Evolutionary conservation across 495 filamentous ascomycete species (phyloP).

Genomic region (Daldinia childiae): DNA sequence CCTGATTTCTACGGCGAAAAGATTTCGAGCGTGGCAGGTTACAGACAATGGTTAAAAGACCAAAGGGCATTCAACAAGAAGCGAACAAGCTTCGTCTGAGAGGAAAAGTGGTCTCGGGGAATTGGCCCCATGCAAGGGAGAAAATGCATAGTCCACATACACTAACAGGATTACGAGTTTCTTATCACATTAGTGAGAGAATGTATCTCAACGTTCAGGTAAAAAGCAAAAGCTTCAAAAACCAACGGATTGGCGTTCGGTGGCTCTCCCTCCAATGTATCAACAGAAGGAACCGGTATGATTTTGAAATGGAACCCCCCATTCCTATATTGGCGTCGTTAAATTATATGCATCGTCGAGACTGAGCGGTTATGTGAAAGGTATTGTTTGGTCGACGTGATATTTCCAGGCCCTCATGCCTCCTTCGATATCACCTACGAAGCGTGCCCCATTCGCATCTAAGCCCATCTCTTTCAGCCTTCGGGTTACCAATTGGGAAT

Average conservation of each 20-base stretch:
- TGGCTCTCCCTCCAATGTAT: conserved; percentile 48
- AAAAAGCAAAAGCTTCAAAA: conserved; percentile 33
- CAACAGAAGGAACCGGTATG: conserved; percentile 39
- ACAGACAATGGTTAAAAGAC: conserved; percentile 95
- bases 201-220: conserved; percentile 17
- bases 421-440: conserved; percentile 80
- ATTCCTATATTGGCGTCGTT: conserved; percentile 26
- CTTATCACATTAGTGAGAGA: conserved; percentile 12
- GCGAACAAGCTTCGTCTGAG: conserved; percentile 68
- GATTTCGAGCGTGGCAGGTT: conserved; percentile 90
- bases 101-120: not conserved
- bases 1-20: conserved; percentile 89
- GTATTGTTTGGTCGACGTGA: conserved; percentile 77
- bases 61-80: conserved; percentile 97
- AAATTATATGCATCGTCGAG: conserved; percentile 14
- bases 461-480: conserved; percentile 74
- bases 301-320: conserved; percentile 42
- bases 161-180: conserved; percentile 18
- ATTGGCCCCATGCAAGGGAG: not conserved
- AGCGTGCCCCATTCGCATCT: conserved; percentile 63
- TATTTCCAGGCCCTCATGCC: conserved; percentile 87
- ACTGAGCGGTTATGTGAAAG: conserved; percentile 65
- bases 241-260: conserved; percentile 44
- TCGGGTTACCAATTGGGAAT: conserved; percentile 82
- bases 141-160: conserved; percentile 9